Conservation (phyloP, 2,329 filamentous ascomycete genomes). For the Penicillium brevicompactum region DNA sequence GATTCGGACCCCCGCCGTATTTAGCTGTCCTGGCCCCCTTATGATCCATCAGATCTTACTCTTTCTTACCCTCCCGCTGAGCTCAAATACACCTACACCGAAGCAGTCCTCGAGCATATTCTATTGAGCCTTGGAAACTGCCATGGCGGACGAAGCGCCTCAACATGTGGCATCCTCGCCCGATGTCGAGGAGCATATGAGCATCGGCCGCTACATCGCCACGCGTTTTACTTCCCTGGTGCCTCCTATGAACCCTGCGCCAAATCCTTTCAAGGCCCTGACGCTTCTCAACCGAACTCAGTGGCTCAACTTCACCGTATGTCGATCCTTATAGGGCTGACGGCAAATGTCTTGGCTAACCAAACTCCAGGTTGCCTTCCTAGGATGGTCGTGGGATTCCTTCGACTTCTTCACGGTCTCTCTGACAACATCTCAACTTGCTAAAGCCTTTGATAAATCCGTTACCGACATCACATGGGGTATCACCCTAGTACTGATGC, state of each 20-base stretch:
- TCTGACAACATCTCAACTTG: constrained; percentile 56
- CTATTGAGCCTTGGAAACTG: not conserved
- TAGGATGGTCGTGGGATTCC: constrained; percentile 58
- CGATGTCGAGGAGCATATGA: constrained; percentile 27
- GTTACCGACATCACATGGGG: constrained; percentile 64
- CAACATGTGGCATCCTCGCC: constrained; percentile 13
- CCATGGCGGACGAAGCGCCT: constrained; percentile 16
- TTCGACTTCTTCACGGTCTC: constrained; percentile 67
- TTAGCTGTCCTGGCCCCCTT: not conserved
- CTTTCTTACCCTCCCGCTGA: not conserved
- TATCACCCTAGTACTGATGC: constrained; percentile 61
- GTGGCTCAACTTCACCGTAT: constrained; percentile 60
- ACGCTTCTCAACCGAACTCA: constrained; percentile 55
- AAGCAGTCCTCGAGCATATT: too few species aligned
- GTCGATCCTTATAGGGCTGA: constrained; percentile 7
- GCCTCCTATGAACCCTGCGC: constrained; percentile 57
- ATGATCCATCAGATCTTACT: not conserved
- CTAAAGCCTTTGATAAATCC: constrained; percentile 55
- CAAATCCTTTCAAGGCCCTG: constrained; percentile 57
- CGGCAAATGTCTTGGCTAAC: not conserved
- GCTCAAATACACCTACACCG: not conserved
- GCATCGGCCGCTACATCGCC: constrained; percentile 51
- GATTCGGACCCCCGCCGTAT: not conserved
- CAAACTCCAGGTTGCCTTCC: constrained; percentile 39
- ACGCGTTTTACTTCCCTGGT: constrained; percentile 58